Evolutionary conservation across 225 moss, liverwort and hornwort genomes (phyloP).

Genomic region (Marchantia polymorpha): DNA sequence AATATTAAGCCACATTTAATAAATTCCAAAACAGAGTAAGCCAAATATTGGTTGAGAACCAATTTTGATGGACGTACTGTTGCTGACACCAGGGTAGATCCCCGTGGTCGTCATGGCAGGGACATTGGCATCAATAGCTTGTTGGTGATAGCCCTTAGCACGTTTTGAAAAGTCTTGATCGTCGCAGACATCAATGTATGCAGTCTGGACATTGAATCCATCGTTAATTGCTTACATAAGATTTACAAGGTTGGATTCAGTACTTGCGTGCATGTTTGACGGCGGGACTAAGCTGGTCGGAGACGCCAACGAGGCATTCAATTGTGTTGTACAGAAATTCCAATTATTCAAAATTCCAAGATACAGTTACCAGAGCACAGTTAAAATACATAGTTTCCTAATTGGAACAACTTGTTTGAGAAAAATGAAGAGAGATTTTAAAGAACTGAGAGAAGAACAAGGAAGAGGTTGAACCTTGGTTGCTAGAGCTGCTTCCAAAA

Average conservation of each 20-base stretch:
- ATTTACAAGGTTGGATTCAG: background rate
- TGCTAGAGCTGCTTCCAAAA: slow-evolving; percentile 72
- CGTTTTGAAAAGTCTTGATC: slow-evolving; percentile 82
- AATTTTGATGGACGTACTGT: slow-evolving; percentile 52
- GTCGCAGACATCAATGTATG: slow-evolving; percentile 92
- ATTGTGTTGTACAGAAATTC: background rate
- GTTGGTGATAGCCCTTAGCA: slow-evolving; percentile 66
- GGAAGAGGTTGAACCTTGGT: slow-evolving; percentile 45
- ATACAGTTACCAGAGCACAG: background rate
- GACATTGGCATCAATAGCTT: slow-evolving; percentile 61
- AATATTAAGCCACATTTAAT: background rate
- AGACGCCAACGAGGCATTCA: background rate
- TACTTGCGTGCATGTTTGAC: background rate
- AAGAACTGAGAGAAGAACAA: background rate
- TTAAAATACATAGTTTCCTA: too few species aligned
- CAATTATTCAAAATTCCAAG: too few species aligned
- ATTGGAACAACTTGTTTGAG: too few species aligned
- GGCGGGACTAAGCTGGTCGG: background rate
- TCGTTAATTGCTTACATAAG: background rate
- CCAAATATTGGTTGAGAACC: too few species aligned
- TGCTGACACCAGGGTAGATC: slow-evolving; percentile 98
- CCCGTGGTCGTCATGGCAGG: slow-evolving; percentile 80
- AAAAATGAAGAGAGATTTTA: too few species aligned
- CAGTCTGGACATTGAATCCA: slow-evolving; percentile 47
- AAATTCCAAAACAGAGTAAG: background rate